These are phyloP conservation scores for Monosporozyma siamensis DNA, from an alignment of 805 yeast species.

Conservation along the genomic window DNA sequence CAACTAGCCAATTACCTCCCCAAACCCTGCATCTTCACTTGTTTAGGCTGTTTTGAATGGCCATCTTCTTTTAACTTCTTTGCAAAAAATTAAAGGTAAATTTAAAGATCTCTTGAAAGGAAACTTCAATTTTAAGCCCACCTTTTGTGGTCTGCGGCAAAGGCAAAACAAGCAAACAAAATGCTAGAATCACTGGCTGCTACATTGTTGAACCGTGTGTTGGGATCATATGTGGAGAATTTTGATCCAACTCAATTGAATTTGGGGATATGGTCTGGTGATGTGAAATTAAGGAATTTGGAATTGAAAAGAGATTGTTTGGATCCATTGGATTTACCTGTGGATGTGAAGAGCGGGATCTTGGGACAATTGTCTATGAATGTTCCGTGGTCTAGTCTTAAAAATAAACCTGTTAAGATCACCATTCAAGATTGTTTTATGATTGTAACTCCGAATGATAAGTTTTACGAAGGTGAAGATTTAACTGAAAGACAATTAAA, in stretches of 20 bases:
- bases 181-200: slow-evolving; percentile 33
- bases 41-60: no score
- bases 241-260: slow-evolving; percentile 92
- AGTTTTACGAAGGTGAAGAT: slow-evolving; percentile 35
- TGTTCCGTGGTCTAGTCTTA: slow-evolving; percentile 94
- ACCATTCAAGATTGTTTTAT: slow-evolving; percentile 78
- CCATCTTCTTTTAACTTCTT: no score
- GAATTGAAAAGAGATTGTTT: slow-evolving; percentile 79
- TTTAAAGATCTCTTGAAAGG: no score
- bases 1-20: no score
- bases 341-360: slow-evolving; percentile 83
- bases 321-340: slow-evolving; percentile 76
- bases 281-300: slow-evolving; percentile 74
- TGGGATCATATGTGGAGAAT: slow-evolving; percentile 69
- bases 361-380: slow-evolving; percentile 81
- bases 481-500: slow-evolving; percentile 54
- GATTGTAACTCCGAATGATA: slow-evolving; percentile 60
- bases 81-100: no score
- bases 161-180: not conserved
- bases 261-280: slow-evolving; percentile 97
- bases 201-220: slow-evolving; percentile 25
- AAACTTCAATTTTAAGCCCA: no score
- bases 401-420: slow-evolving; percentile 85
- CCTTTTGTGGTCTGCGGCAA: no score
- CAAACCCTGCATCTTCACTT: no score